Percentiles rank a stretch among this genome's conserved stretches.
Evolutionary conservation across 495 filamentous ascomycete species (phyloP).

Genomic region (Talaromyces nanjingensis): DNA sequence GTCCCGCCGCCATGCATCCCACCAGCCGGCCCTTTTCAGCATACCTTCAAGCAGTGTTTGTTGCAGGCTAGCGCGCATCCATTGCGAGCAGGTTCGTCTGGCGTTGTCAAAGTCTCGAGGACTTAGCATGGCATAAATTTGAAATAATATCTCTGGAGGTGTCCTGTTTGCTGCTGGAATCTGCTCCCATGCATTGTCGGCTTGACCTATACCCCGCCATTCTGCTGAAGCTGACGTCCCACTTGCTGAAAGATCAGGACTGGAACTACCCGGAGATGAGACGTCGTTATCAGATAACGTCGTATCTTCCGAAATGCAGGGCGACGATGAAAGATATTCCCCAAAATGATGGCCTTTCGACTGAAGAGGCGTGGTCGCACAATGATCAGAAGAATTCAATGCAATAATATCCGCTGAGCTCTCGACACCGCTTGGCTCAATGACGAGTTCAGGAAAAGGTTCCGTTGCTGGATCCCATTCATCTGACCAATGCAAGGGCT

Average conservation of each 20-base stretch:
- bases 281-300: neutral
- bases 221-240: neutral
- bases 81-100: slow-evolving; percentile 56
- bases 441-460: slow-evolving; percentile 2
- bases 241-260: neutral
- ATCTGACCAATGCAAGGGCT: slow-evolving; percentile 1
- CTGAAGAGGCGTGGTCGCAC: neutral
- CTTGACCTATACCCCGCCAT: neutral
- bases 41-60: slow-evolving; percentile 41
- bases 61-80: slow-evolving; percentile 60
- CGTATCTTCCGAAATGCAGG: slow-evolving; percentile 7
- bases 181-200: neutral
- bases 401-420: neutral
- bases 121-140: slow-evolving; percentile 47
- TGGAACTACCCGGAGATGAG: slow-evolving; percentile 2
- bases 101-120: slow-evolving; percentile 62
- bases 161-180: slow-evolving; percentile 31
- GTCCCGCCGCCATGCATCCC: slow-evolving; percentile 37
- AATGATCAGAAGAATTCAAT: neutral
- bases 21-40: slow-evolving; percentile 56
- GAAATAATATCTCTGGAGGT: slow-evolving; percentile 57
- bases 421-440: neutral
- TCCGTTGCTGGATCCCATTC: slow-evolving; percentile 1
- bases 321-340: slow-evolving; percentile 5
- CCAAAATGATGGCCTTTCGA: neutral